These are phyloP conservation scores for Phyllachora maydis DNA, from an alignment of 2,329 filamentous ascomycete genomes.

Conservation along the genomic window DNA sequence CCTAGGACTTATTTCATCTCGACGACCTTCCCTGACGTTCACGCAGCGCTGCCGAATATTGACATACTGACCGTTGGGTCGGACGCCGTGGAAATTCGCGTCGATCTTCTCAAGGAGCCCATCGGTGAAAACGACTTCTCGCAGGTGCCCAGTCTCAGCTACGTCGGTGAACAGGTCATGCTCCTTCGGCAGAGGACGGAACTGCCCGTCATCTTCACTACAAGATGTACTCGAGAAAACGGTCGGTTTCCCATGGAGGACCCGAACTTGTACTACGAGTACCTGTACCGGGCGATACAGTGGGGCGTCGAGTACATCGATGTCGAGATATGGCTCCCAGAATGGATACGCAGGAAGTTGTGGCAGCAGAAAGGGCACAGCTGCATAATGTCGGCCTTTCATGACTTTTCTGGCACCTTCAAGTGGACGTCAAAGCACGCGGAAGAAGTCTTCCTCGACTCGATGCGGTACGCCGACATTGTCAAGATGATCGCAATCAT, in stretches of 20 bases:
- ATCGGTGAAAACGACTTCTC: conserved; percentile 38
- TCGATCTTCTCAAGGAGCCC: conserved; percentile 62
- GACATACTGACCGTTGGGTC: conserved; percentile 76
- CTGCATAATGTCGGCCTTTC: conserved; percentile 79
- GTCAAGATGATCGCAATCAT: conserved; percentile 84
- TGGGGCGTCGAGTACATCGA: conserved; percentile 86
- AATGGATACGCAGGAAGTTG: conserved; percentile 46
- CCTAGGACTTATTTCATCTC: conserved; percentile 68
- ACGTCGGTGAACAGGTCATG: conserved; percentile 77
- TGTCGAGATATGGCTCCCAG: conserved; percentile 72
- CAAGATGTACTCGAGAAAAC: conserved; percentile 62
- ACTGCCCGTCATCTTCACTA: conserved; percentile 79
- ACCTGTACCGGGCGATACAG: conserved; percentile 66
- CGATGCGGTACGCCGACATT: conserved; percentile 58
- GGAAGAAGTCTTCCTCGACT: conserved; percentile 49
- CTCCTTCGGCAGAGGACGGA: conserved; percentile 64
- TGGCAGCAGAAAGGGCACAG: conserved; percentile 55
- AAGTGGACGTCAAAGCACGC: conserved; percentile 63
- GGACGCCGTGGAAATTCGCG: conserved; percentile 68
- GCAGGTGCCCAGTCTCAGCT: conserved; percentile 55
- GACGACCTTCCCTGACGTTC: conserved; percentile 73
- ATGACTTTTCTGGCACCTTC: conserved; percentile 71
- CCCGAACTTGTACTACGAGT: conserved; percentile 52
- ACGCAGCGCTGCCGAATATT: conserved; percentile 62
- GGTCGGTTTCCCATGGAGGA: conserved; percentile 72